phyloP scores from a whole-genome alignment of 225 moss, liverwort and hornwort species.

The Anthoceros angustus region DNA sequence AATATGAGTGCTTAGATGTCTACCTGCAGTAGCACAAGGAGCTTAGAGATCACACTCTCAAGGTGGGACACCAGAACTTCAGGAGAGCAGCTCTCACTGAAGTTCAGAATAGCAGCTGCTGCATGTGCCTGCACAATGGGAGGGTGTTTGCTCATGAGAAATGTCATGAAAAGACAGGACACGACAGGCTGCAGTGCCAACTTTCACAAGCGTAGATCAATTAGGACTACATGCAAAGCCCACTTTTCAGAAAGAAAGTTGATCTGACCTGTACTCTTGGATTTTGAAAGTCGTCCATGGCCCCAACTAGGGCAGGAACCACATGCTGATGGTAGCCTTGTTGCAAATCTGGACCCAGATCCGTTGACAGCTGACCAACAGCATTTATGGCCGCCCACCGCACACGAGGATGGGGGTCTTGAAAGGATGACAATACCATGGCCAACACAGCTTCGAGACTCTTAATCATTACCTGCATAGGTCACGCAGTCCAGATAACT shows the following conservation, averaged over 20 bases:
- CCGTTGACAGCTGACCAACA: slow-evolving; percentile 93
- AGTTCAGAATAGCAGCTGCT: slow-evolving; percentile 88
- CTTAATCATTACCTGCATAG: slow-evolving; percentile 77
- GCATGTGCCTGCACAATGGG: slow-evolving; percentile 67
- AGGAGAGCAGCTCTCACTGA: slow-evolving; percentile 92
- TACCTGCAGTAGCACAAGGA: slow-evolving; percentile 84
- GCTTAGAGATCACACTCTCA: slow-evolving; percentile 84
- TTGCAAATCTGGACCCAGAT: slow-evolving; percentile 90
- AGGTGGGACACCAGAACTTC: slow-evolving; percentile 89
- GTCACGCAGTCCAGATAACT: background rate
- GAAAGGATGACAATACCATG: slow-evolving; percentile 79
- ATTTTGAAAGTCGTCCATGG: slow-evolving; percentile 97
- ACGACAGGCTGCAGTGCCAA: too few species aligned
- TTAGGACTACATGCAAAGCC: too few species aligned
- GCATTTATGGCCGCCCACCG: slow-evolving; percentile 99
- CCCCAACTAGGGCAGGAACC: slow-evolving; percentile 83
- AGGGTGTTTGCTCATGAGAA: background rate
- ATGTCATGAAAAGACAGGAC: background rate
- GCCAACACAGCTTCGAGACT: slow-evolving; percentile 70
- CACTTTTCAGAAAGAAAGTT: too few species aligned
- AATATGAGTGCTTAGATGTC: too few species aligned
- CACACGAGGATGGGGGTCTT: slow-evolving; percentile 88
- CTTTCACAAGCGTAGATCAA: too few species aligned
- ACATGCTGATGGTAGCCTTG: slow-evolving; percentile 93
- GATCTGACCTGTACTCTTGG: slow-evolving; percentile 73